Base-by-base conservation (phyloP, 768 basidiomycete species). In the Russula foetens region DNA sequence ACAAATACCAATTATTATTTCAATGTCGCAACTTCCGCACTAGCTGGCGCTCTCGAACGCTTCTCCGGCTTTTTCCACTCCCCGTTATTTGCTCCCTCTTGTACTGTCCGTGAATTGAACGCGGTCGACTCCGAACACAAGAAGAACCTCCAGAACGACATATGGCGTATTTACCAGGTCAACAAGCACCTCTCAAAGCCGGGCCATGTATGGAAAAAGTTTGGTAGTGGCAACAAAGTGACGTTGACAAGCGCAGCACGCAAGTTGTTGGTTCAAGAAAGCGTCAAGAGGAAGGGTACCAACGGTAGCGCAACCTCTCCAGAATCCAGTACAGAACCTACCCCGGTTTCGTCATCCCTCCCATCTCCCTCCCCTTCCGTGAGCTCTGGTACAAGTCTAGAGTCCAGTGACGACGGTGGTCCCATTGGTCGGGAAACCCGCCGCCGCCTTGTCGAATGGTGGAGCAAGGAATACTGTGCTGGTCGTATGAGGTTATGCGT, bases 61-160 rank as follows among this genome's bases (percentile, higher is more conserved):
- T 86, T 91, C 71, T 74, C 92, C 26, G 82, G 79, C 0, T 98
- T 99, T 76, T 98, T 99, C 74, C 90, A 90, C 64, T 88, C 84
- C n/a, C 96, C 96, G 0, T 79, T 96, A 44, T 98, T 99, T 69
- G 71, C 84, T 1, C 83, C 89, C 0, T 90, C 88, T 4, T 91
- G 92, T 69, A 94, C 92, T 0, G 79, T 83, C 28, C 84, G 93
- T 33, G 96, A 99, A 74, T 79, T 97, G 63, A 93, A 93, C 66
- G 96, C 97, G 1, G 95, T 99, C 44, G 88, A 99, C 71, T 96
- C 92, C 0, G 97, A 99, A 71, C 87, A 98, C 78, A 92, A 92
- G 76, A 96, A 97, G 76, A 99, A 98, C 70, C 83, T 90, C 49
- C 95, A 96, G 70, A 75, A 79, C 2, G 93, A 98, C 69, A 76